These are phyloP conservation scores for Dothidotthia symphoricarpi DNA, from an alignment of 2,329 filamentous ascomycete species.

Conservation along the genomic window DNA sequence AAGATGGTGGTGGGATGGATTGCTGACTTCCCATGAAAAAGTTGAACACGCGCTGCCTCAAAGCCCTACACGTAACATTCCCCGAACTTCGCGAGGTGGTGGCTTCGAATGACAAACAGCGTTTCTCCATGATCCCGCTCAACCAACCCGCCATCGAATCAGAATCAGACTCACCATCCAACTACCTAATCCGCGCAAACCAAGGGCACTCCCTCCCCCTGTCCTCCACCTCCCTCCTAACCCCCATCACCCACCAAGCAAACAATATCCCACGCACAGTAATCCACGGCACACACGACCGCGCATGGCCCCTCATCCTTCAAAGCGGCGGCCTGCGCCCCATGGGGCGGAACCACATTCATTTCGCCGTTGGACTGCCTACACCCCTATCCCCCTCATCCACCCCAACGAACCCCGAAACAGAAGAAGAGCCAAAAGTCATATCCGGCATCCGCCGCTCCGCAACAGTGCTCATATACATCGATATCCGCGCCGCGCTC, in stretches of 20 bases:
- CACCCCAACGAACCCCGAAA: background rate
- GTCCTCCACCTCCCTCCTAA: constrained; percentile 69
- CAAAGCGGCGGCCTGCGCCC: constrained; percentile 71
- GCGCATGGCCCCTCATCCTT: constrained; percentile 73
- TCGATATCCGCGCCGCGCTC: constrained; percentile 69
- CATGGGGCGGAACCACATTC: constrained; percentile 86
- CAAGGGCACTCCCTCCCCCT: constrained; percentile 87
- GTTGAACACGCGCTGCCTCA: constrained; percentile 61
- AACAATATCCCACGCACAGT: constrained; percentile 64
- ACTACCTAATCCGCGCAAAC: constrained; percentile 89
- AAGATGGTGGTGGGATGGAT: no score
- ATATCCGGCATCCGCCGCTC: constrained; percentile 76
- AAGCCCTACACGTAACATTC: constrained; percentile 70
- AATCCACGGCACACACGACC: constrained; percentile 86
- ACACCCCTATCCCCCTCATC: constrained; percentile 10
- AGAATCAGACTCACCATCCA: constrained; percentile 52
- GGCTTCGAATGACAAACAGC: constrained; percentile 79
- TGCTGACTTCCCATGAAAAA: constrained; percentile 27
- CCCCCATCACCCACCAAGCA: constrained; percentile 57
- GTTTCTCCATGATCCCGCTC: constrained; percentile 68
- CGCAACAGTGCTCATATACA: constrained; percentile 65
- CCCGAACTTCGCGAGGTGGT: constrained; percentile 71
- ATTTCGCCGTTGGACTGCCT: constrained; percentile 77
- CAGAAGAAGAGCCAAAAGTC: constrained; percentile 43
- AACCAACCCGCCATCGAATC: constrained; percentile 8